A percentile compares a stretch with the other conserved stretches of the same genome.
Conservation (phyloP, 331 rosid genomes). For the Acacia pycnantha region DNA sequence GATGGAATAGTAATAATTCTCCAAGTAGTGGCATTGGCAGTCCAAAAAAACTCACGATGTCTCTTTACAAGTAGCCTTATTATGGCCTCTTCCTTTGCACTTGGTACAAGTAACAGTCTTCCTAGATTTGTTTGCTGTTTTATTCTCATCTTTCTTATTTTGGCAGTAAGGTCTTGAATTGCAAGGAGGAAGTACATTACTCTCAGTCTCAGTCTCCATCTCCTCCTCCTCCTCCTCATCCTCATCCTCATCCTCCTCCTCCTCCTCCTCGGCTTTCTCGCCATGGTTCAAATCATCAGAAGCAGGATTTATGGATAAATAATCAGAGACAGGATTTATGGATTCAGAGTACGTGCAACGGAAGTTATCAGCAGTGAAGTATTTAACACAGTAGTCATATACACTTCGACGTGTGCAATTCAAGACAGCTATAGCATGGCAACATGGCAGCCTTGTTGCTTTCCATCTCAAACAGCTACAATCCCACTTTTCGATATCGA, state of each 20-base stretch:
- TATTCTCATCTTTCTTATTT: slow-evolving; percentile 34
- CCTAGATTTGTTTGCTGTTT: slow-evolving; percentile 12
- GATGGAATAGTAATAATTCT: neutral
- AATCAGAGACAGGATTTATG: slow-evolving; percentile 33
- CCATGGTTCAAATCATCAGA: slow-evolving; percentile 8
- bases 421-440: slow-evolving; percentile 54
- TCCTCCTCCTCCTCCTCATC: neutral
- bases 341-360: slow-evolving; percentile 34
- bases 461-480: slow-evolving; percentile 52
- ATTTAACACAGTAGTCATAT: slow-evolving; percentile 43
- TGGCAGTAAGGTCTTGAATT: slow-evolving; percentile 32
- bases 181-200: slow-evolving; percentile 51
- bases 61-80: slow-evolving; percentile 56
- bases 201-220: neutral
- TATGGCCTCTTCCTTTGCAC: slow-evolving; percentile 55
- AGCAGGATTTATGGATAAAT: slow-evolving; percentile 33
- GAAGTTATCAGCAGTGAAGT: slow-evolving; percentile 36
- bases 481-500: slow-evolving; percentile 43
- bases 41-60: slow-evolving; percentile 4
- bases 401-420: slow-evolving; percentile 34
- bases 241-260: neutral
- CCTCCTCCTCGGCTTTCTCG: slow-evolving; percentile 14
- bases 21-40: neutral
- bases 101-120: slow-evolving; percentile 45
- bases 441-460: slow-evolving; percentile 49